phyloP scores from a whole-genome alignment of 1,284 basidiomycete species.

The Irpex rosettiformis region DNA sequence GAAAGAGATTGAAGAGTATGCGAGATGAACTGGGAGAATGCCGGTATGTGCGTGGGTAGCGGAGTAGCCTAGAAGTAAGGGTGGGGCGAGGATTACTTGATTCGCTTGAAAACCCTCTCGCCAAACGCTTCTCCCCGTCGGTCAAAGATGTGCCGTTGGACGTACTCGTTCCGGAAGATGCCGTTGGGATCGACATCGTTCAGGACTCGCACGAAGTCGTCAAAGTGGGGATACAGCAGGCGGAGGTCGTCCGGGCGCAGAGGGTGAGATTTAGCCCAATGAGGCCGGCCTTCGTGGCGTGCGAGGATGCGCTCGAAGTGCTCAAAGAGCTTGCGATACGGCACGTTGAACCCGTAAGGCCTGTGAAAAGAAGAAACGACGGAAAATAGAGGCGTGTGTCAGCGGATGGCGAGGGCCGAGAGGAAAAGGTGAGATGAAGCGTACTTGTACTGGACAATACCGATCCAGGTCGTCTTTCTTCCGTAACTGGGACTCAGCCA shows the following conservation, averaged over 20 bases:
- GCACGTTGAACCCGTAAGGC: conserved; percentile 87
- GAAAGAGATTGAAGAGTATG: not conserved
- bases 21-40: not conserved
- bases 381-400: conserved; percentile 14
- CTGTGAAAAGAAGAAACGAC: conserved; percentile 38
- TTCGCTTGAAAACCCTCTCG: conserved; percentile 52
- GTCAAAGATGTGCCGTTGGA: conserved; percentile 73
- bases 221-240: conserved; percentile 79
- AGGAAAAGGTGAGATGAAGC: conserved; percentile 27
- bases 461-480: conserved; percentile 87
- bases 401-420: conserved; percentile 5
- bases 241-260: conserved; percentile 68
- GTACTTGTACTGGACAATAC: conserved; percentile 93
- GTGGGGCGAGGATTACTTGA: conserved; percentile 8
- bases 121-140: conserved; percentile 40
- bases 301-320: conserved; percentile 78
- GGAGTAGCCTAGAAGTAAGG: not conserved
- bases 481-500: conserved; percentile 90
- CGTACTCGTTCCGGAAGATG: conserved; percentile 79
- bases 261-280: conserved; percentile 96
- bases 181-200: conserved; percentile 77
- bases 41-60: not conserved
- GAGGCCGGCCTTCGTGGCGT: conserved; percentile 80
- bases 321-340: conserved; percentile 80
- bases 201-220: conserved; percentile 74